Evolutionary conservation across 495 filamentous ascomycete genomes (phyloP).

Genomic region (Hyaloscypha hepaticicola): DNA sequence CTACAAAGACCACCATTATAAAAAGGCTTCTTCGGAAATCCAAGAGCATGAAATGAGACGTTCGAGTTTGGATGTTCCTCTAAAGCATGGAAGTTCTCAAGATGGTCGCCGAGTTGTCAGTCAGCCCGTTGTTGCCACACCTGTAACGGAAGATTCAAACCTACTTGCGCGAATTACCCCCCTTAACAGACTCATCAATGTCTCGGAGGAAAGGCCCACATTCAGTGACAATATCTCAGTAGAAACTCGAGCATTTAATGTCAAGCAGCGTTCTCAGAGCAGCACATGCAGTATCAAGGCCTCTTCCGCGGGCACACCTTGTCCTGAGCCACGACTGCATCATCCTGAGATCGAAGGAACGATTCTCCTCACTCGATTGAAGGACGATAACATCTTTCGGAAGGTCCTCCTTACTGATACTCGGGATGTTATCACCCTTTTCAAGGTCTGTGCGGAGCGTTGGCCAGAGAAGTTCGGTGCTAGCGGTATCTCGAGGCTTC

Average conservation of each 20-base stretch:
- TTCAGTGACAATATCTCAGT: too few relatives aligned
- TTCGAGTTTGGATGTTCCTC: too few relatives aligned
- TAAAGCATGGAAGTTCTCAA: too few relatives aligned
- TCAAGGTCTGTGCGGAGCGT: background rate
- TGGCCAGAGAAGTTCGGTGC: conserved; percentile 1
- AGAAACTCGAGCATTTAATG: too few relatives aligned
- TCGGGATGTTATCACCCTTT: background rate
- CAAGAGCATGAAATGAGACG: too few relatives aligned
- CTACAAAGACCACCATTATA: background rate
- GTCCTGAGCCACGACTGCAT: background rate
- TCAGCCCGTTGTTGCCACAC: background rate
- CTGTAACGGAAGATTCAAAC: too few relatives aligned
- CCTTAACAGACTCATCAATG: background rate
- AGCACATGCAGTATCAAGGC: too few relatives aligned
- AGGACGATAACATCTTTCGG: background rate
- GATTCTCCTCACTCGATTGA: background rate
- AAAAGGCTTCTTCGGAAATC: background rate
- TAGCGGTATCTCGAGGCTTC: background rate
- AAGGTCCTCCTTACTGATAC: background rate
- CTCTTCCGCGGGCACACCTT: too few relatives aligned
- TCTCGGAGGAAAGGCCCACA: too few relatives aligned
- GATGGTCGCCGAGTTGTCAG: background rate
- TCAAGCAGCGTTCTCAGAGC: too few relatives aligned
- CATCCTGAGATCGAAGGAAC: background rate
- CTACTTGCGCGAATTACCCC: too few relatives aligned